Conservation (phyloP, 2,329 filamentous ascomycete genomes). For the Aspergillus sojae region DNA sequence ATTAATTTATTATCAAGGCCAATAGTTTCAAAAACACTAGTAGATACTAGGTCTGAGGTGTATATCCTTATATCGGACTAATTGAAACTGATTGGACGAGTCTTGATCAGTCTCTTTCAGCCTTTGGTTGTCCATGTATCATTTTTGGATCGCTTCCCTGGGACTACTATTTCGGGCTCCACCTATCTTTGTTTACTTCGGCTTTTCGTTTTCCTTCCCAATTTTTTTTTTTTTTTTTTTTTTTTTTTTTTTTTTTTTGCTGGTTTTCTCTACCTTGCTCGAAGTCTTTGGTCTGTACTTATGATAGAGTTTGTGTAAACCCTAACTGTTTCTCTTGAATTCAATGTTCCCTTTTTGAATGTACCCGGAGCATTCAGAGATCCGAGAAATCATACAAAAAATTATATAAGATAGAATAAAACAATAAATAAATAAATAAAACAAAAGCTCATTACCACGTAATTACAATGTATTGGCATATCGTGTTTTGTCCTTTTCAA, state of each 20-base stretch:
- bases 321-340: not conserved
- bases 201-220: not conserved
- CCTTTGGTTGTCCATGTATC: conserved; percentile 1
- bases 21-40: not conserved
- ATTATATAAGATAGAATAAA: not conserved
- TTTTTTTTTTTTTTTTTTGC: not conserved
- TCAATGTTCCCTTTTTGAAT: not conserved
- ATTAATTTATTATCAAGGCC: not conserved
- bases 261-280: not conserved
- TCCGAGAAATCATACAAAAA: not conserved
- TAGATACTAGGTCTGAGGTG: not conserved
- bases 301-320: not conserved
- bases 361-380: not conserved
- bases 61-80: not conserved
- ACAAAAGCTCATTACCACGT: not conserved
- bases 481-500: not conserved
- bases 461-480: not conserved
- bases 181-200: not conserved
- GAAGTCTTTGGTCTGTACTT: not conserved
- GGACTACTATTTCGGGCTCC: not conserved
- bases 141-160: not conserved
- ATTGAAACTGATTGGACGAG: conserved; percentile 2
- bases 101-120: not conserved
- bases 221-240: not conserved
- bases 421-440: not conserved